Evolutionary conservation across 1,139 yeast species (phyloP), one percentile per base, ranked within the genome.

Genomic region (Yarrowia galli): DNA sequence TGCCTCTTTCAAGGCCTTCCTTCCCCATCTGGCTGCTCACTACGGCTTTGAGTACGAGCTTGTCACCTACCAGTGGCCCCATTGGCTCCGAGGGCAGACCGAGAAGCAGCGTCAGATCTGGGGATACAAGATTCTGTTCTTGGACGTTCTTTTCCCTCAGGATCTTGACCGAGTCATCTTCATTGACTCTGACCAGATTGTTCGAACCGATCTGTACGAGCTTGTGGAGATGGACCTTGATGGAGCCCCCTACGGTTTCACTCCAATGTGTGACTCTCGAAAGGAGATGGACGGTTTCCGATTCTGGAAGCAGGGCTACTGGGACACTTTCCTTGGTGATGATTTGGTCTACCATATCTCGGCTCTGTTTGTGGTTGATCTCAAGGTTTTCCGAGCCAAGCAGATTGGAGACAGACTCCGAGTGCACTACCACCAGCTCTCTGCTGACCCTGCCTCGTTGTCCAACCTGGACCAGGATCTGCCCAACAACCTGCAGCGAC

Each of bases 221-320:
- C 81, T 89, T 71, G 85, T 85, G 54, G 87, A 85, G 64, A 73
- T 86, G 61, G 96, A 89, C 74, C 79, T 91, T 69, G 80, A 88
- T 61, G 96, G 91, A 8, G 91, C 92, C 0, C 91, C 96, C 0
- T 91, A 91, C 75, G 97, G 93, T 0, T 91, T 88, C 74, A 85
- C 92, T 0, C 97, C 97, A 20, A 91, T 91, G 97, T 87, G 97
- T 72, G 96, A 91, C 68, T 87, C 93, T 0, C 81, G 95, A 66
- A 77, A 79, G 38, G 97, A 90, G 72, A 90, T 89, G 88, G 93
- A 89, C 73, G 97, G 96, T 0, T 89, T 84, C 76, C 81, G 97
- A 68, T 95, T 95, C 79, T 95, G 99, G 99, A 89, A 92, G 74
- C 85, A 86, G 71, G 98, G 98, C 0, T 95, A 92, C 76, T 95